These are phyloP conservation scores for Cyclotella atomus DNA, from an alignment of 108 stramenopile genomes.

Conservation along the genomic window DNA sequence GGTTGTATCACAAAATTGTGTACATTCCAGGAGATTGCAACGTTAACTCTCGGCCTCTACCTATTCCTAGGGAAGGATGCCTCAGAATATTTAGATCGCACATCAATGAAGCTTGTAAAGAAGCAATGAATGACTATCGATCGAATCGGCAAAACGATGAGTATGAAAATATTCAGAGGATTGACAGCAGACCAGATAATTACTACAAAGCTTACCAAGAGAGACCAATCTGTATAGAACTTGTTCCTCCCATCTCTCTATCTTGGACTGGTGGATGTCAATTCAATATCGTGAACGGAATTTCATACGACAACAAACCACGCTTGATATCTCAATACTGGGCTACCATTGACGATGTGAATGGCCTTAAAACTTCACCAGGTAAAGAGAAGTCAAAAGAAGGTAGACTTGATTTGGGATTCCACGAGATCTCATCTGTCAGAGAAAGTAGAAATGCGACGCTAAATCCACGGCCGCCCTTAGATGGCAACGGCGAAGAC, in stretches of 20 bases:
- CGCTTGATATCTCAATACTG: slow-evolving; percentile 28
- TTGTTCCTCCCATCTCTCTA: background rate
- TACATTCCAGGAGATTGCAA: slow-evolving; percentile 6
- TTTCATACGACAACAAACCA: slow-evolving; percentile 30
- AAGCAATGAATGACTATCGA: slow-evolving; percentile 25
- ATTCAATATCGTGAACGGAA: slow-evolving; percentile 19
- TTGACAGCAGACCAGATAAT: slow-evolving; percentile 28
- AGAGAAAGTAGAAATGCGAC: slow-evolving; percentile 11
- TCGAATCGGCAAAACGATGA: slow-evolving; percentile 17
- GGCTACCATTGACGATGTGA: slow-evolving; percentile 17
- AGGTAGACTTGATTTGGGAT: slow-evolving; percentile 33
- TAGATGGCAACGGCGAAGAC: slow-evolving; percentile 10
- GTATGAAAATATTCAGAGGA: background rate
- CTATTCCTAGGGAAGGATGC: slow-evolving; percentile 20
- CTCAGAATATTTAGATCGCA: slow-evolving; percentile 29
- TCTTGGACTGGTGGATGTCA: background rate
- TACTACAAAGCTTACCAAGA: slow-evolving; percentile 10
- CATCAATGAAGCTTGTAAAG: slow-evolving; percentile 23
- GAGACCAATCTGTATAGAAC: background rate
- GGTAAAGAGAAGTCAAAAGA: slow-evolving; percentile 15
- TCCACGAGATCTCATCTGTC: slow-evolving; percentile 28
- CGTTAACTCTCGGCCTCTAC: too few species aligned
- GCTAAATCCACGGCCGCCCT: slow-evolving; percentile 23
- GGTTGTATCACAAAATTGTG: background rate
- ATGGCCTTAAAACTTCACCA: slow-evolving; percentile 9